A percentile compares a stretch with the other conserved stretches of the same genome.
phyloP scores from a whole-genome alignment of 2,329 filamentous ascomycete species.

The Rosellinia necatrix region DNA sequence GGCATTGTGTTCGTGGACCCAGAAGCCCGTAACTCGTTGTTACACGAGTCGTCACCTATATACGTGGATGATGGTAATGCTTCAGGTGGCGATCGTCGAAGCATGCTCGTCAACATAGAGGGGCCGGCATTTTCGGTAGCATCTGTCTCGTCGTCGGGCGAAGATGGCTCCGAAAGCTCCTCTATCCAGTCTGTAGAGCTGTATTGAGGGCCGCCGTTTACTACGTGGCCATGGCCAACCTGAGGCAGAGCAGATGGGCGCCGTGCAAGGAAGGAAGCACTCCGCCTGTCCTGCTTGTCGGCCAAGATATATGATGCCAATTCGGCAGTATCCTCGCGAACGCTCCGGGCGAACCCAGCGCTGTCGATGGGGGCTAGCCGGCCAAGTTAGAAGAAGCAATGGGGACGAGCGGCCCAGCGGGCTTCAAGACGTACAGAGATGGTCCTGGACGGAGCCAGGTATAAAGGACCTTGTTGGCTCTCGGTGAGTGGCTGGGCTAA shows the following conservation, averaged over 20 bases:
- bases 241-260: slow-evolving; percentile 44
- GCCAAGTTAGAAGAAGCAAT: slow-evolving; percentile 23
- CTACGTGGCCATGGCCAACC: slow-evolving; percentile 34
- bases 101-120: slow-evolving; percentile 51
- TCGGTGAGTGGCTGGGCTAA: slow-evolving; percentile 52
- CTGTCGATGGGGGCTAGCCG: slow-evolving; percentile 63
- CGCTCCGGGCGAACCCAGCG: slow-evolving; percentile 74
- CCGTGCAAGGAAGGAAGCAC: slow-evolving; percentile 51
- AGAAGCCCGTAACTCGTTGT: slow-evolving; percentile 13
- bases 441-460: slow-evolving; percentile 65
- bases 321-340: slow-evolving; percentile 86
- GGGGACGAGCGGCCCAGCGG: not conserved
- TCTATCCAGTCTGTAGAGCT: slow-evolving; percentile 34
- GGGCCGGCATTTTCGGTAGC: slow-evolving; percentile 33
- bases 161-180: slow-evolving; percentile 39
- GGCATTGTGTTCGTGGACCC: slow-evolving; percentile 16
- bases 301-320: slow-evolving; percentile 81
- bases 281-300: slow-evolving; percentile 55
- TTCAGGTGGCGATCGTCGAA: slow-evolving; percentile 54
- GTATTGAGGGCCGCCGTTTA: slow-evolving; percentile 26
- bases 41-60: not conserved
- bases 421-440: slow-evolving; percentile 53
- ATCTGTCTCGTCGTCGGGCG: slow-evolving; percentile 30
- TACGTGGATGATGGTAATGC: slow-evolving; percentile 29
- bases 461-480: slow-evolving; percentile 75